phyloP scores from a whole-genome alignment of 805 yeast genomes.

The Hanseniaspora occidentalis region DNA sequence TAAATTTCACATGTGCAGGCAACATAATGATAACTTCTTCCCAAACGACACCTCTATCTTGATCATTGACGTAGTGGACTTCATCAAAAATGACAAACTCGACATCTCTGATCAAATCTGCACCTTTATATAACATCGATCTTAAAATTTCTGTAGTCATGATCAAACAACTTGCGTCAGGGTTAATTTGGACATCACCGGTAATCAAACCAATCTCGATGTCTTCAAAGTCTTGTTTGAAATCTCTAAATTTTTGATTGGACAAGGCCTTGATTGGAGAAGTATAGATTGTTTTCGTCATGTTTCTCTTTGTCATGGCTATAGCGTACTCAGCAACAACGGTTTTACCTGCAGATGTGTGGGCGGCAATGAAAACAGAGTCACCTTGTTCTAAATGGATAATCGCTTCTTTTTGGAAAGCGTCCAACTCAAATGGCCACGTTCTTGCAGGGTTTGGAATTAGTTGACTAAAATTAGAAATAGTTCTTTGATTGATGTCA shows the following conservation, averaged over 20 bases:
- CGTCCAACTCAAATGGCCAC: constrained; percentile 88
- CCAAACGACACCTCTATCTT: constrained; percentile 98
- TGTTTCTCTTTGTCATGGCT: constrained; percentile 84
- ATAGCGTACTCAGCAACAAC: constrained; percentile 96
- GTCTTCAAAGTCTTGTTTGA: constrained; percentile 73
- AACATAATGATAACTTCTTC: constrained; percentile 93
- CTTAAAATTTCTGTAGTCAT: constrained; percentile 98
- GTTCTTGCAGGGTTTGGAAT: constrained; percentile 90
- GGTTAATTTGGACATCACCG: constrained; percentile 97
- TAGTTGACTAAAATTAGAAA: constrained; percentile 74
- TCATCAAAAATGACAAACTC: constrained; percentile 98
- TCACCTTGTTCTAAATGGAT: constrained; percentile 93
- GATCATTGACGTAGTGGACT: constrained; percentile 97
- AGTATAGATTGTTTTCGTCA: constrained; percentile 89
- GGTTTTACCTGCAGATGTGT: constrained; percentile 94
- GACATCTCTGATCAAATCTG: constrained; percentile 96
- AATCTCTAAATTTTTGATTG: constrained; percentile 87
- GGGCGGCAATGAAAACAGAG: constrained; percentile 93
- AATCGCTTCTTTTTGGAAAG: constrained; percentile 93
- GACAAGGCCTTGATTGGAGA: constrained; percentile 93
- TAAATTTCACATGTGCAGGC: constrained; percentile 93
- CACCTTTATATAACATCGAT: constrained; percentile 93
- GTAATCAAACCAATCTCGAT: constrained; percentile 94
- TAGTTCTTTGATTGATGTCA: constrained; percentile 61
- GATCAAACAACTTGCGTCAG: constrained; percentile 94